Base-by-base conservation (phyloP, 1,139 yeast genomes). In the Scheffersomyces illinoinensis region DNA sequence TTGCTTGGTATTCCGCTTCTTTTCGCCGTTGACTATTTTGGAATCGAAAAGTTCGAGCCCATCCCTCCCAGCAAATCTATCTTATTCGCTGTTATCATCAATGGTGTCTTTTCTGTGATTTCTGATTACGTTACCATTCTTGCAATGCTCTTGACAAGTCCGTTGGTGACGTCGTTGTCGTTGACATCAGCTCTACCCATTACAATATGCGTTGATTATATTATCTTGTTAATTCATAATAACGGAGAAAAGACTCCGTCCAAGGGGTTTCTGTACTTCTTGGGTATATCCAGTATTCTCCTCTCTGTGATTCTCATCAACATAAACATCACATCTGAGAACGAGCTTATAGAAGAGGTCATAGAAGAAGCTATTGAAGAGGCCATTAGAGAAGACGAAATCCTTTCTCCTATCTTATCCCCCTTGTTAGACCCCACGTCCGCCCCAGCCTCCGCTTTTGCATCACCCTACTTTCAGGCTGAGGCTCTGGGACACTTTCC, bases 121-220 rank as follows among this genome's bases (percentile, higher is more conserved):
- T 83, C 87, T 0, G 88, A 85, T 64, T 85, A 78, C 60, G 71
- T 77, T 24, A 81, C 85, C 0, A 77, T 84, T 8, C 66, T 83
- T 47, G 86, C 88, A 6, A 77, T 84, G 76, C 68, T 85, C 26
- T 73, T 84, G 53, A 84, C 87, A 0, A 82, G 86, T 57, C 88
- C 88, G 0, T 73, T 85, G 58, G 79, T 84, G 10, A 81, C 86
- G 2, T 78, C 86, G 8, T 73, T 85, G 50, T 82, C 87, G 4
- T 69, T 85, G 50, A 82, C 87, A 0, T 76, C 85, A 0, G 81
- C 85, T 0, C 82, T 85, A 48, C 88, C 88, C 2, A 75, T 85
- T 47, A 82, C 85, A 39, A 82, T 85, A 58, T 75, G 81, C 58
- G 70, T 81, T 19, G 86, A 84, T 63, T 81, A 76, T 59, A 62